phyloP scores from a whole-genome alignment of 768 basidiomycete genomes.

The Tephrocybe sp. region DNA sequence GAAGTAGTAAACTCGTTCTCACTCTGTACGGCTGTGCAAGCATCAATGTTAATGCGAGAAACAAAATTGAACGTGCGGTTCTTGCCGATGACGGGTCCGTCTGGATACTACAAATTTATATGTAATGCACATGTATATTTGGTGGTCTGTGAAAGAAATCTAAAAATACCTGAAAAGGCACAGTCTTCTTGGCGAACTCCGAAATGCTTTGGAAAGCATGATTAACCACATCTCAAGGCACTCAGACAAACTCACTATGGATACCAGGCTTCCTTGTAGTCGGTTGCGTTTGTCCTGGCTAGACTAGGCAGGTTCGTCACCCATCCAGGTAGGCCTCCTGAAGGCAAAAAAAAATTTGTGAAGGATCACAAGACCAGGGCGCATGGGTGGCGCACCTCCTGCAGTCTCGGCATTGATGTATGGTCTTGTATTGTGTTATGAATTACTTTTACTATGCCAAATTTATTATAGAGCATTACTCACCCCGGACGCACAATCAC shows the following conservation, averaged over 20 bases:
- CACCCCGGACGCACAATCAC: slow-evolving; percentile 70
- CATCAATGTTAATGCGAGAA: not conserved
- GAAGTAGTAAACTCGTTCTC: slow-evolving; percentile 46
- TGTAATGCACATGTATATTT: slow-evolving; percentile 21
- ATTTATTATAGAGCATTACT: slow-evolving; percentile 16
- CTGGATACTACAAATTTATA: slow-evolving; percentile 30
- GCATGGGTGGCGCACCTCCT: slow-evolving; percentile 40
- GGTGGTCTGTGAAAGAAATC: slow-evolving; percentile 18
- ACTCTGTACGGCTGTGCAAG: slow-evolving; percentile 32
- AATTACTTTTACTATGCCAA: no score
- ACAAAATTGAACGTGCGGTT: not conserved
- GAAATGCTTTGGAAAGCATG: slow-evolving; percentile 18
- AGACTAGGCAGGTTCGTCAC: slow-evolving; percentile 46
- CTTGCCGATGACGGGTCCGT: slow-evolving; percentile 43
- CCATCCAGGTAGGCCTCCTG: slow-evolving; percentile 50
- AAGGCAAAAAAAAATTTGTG: no score
- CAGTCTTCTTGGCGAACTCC: slow-evolving; percentile 29
- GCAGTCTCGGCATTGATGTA: slow-evolving; percentile 70
- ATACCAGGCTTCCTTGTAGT: slow-evolving; percentile 56
- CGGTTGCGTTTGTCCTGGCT: slow-evolving; percentile 60
- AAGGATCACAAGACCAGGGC: no score
- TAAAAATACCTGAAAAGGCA: slow-evolving; percentile 31
- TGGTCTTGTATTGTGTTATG: no score
- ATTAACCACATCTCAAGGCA: not conserved
- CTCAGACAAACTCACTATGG: slow-evolving; percentile 26